Base-by-base conservation (phyloP, 331 rosid species). In the Acacia concinna region DNA sequence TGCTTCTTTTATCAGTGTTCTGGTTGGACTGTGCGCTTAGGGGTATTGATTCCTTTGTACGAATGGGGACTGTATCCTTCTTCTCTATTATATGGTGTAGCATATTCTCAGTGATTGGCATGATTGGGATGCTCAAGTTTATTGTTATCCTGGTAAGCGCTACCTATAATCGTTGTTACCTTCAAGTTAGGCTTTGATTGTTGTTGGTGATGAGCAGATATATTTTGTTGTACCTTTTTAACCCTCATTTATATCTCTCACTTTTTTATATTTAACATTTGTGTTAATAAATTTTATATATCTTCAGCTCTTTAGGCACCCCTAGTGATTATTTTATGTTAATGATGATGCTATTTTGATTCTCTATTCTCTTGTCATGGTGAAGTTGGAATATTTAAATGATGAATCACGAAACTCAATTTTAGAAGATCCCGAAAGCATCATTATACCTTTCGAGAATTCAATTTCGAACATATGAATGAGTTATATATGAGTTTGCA, bases 71-170 rank as follows among this genome's bases (percentile, higher is more conserved):
- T 27, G 78, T 97, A 32, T 87, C 98, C 84, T 91, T 93, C 88
- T 93, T 96, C 86, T 87, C 97, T 51, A 95, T 93, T 82, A 56
- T 96, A 84, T 96, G 99, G 99, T 96, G 90, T 84, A 82, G 95
- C 80, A 56, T 91, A 75, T 87, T 96, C 91, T 96, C 98, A 1
- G 84, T 87, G 67, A 83, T 96, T 81, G 87, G 90, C 43, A 91
- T 90, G 97, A 90, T 86, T 77, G 99, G 99, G 84, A 74, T 86
- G 64, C 75, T 89, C 71, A 89, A 91, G 82, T 87, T 89, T 79
- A 77, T 91, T 75, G 30, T 84, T 75, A 81, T 86, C 69, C 75
- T 91, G 90, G 96, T 91, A 87, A 81, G 90, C 79, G 68, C 28
- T 43, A 51, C 21, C 77, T 49, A 74, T 75, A 52, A 28, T 68